Evolutionary conservation across 2,329 filamentous ascomycete species (phyloP).

Genomic region (Penicillium brasilianum): DNA sequence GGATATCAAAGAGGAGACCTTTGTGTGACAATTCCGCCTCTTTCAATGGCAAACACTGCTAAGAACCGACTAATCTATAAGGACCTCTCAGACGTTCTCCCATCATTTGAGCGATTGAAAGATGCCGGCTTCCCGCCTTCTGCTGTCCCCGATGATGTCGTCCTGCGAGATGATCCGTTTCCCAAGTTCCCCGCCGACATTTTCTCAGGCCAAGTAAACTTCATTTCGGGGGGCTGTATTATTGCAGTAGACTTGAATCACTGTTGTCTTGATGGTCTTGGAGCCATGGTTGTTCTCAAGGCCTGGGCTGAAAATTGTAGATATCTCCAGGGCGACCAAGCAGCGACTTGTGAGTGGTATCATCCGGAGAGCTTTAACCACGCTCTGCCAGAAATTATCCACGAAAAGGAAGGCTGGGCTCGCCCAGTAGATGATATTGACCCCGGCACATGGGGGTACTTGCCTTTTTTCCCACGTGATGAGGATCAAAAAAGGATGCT

Average conservation of each 20-base stretch:
- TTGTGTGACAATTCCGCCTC: conserved; percentile 14
- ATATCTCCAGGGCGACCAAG: conserved; percentile 13
- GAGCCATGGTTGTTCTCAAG: conserved; percentile 14
- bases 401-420: conserved; percentile 12
- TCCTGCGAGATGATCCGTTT: conserved; percentile 15
- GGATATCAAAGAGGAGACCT: conserved; percentile 14
- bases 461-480: conserved; percentile 14
- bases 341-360: conserved; percentile 11
- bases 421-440: conserved; percentile 14
- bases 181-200: conserved; percentile 13
- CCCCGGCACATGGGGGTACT: conserved; percentile 15
- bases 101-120: conserved; percentile 9
- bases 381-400: conserved; percentile 13
- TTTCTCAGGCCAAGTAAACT: conserved; percentile 14
- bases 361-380: conserved; percentile 16
- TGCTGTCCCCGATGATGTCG: conserved; percentile 9
- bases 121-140: conserved; percentile 16
- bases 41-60: conserved; percentile 6
- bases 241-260: conserved; percentile 16
- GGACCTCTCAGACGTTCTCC: conserved; percentile 10
- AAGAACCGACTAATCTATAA: conserved; percentile 11
- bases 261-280: conserved; percentile 16
- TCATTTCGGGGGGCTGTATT: conserved; percentile 13
- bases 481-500: conserved; percentile 2
- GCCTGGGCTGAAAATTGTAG: conserved; percentile 16